Base-by-base conservation (phyloP, 129 eudicot genomes). In the Calendula officinalis region DNA sequence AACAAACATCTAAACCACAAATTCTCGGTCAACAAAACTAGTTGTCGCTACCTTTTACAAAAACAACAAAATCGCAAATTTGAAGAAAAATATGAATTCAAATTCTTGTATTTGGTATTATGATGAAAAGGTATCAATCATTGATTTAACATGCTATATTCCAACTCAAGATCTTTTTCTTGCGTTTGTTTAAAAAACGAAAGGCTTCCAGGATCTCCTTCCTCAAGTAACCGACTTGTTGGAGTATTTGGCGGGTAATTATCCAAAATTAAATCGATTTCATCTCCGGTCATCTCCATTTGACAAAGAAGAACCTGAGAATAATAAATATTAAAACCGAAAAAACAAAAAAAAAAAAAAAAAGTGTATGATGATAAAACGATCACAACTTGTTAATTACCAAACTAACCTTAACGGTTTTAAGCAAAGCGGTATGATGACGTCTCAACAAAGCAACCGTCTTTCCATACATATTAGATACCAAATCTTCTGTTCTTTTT, bases 341-440 rank as follows among this genome's bases (percentile, higher is more conserved):
- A 60, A 55, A 43, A 38, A n/a, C n/a, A n/a, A n/a, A n/a, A n/a
- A n/a, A n/a, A n/a, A n/a, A n/a, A n/a, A n/a, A n/a, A n/a, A n/a
- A n/a, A n/a, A n/a, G n/a, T n/a, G n/a, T n/a, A n/a, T n/a, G n/a
- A n/a, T n/a, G n/a, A n/a, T n/a, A n/a, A n/a, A n/a, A n/a, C 30
- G 54, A 8, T 12, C 6, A 41, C 30, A 45, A 2, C 0, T 9
- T 37, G 51, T 36, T 35, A 17, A 27, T 64, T 17, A 37, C 33
- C 14, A 14, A 56, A 37, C 35, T 81, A 22, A 91, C 98, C 98
- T 91, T 91, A 3, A 87, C 82, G 34, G 86, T 80, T 78, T 91
- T 91, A n/a, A 91, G 86, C 77, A 91, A 81, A 71, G 98, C 98
- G n/a, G 98, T 84, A 75, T 83, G 77, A 53, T 91, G 96, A 64